phyloP scores from a whole-genome alignment of 2,329 filamentous ascomycete species.

The Atkinsonella texensis region DNA sequence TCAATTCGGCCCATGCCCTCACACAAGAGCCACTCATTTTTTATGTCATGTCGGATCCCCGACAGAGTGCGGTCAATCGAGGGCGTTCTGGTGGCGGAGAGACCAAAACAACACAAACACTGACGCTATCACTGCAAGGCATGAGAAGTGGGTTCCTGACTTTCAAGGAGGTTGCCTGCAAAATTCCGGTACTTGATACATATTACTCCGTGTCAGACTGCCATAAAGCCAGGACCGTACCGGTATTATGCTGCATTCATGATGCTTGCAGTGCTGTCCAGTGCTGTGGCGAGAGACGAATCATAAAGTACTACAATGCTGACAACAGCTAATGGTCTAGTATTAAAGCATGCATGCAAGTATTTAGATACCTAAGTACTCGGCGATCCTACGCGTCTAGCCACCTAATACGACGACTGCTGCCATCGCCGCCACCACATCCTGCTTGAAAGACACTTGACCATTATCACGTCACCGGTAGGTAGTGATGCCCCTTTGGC shows the following conservation, averaged over 20 bases:
- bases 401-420: not conserved
- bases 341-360: not conserved
- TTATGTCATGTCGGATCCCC: not conserved
- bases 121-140: not conserved
- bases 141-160: not conserved
- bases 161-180: not conserved
- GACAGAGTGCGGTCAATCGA: not conserved
- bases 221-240: not conserved
- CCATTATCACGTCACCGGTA: not conserved
- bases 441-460: not conserved
- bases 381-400: not conserved
- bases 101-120: not conserved
- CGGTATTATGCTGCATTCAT: not conserved
- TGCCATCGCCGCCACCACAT: not conserved
- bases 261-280: not conserved
- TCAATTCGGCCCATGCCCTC: not conserved
- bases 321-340: not conserved
- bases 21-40: not conserved
- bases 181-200: not conserved
- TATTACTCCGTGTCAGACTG: not conserved
- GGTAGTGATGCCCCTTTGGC: not conserved
- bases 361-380: not conserved
- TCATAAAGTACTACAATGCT: not conserved
- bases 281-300: not conserved
- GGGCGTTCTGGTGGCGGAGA: no score